phyloP scores from a whole-genome alignment of 441 rosid genomes.

The Gossypium schwendimanii region DNA sequence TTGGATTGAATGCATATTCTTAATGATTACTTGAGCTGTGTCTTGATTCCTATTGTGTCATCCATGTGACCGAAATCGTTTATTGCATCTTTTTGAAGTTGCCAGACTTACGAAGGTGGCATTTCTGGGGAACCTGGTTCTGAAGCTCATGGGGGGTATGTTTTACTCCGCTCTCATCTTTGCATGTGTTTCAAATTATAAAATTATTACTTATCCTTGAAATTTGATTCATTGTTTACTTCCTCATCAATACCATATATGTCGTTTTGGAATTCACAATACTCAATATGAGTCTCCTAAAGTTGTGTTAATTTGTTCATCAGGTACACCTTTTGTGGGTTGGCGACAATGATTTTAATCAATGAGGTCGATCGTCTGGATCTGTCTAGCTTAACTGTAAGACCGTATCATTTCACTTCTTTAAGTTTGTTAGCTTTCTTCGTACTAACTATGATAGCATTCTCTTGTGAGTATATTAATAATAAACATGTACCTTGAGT shows the following conservation, averaged over 20 bases:
- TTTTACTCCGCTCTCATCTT: conserved; percentile 17
- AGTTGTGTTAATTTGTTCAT: conserved; percentile 23
- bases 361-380: conserved; percentile 65
- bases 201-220: background rate
- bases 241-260: background rate
- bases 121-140: conserved; percentile 91
- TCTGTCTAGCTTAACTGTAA: conserved; percentile 61
- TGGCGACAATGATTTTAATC: conserved; percentile 86
- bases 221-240: conserved; percentile 10
- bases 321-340: conserved; percentile 89
- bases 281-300: conserved; percentile 4
- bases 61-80: conserved; percentile 13
- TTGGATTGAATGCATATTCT: background rate
- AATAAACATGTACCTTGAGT: background rate
- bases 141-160: conserved; percentile 99
- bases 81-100: conserved; percentile 40
- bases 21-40: background rate
- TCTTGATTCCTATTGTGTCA: conserved; percentile 4
- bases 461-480: background rate
- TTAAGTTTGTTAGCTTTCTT: conserved; percentile 7
- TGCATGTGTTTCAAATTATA: background rate
- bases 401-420: conserved; percentile 18
- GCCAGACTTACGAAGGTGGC: conserved; percentile 97
- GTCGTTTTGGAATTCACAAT: conserved; percentile 1
- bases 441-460: background rate